Base-by-base conservation (phyloP, 1,284 basidiomycete genomes). In the Malassezia brasiliensis region DNA sequence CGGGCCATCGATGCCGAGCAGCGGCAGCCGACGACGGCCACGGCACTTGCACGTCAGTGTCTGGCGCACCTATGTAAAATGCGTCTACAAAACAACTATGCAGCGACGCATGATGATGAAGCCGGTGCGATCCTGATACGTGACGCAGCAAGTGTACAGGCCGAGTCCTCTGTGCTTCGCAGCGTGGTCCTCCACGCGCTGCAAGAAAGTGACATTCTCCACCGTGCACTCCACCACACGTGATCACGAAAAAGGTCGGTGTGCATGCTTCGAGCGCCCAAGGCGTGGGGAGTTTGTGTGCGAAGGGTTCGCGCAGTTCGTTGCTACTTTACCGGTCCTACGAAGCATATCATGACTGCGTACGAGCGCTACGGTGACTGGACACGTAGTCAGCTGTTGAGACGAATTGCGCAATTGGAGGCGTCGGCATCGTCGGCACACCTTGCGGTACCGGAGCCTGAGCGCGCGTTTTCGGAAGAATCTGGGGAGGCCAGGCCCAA, bases 331-430 rank as follows among this genome's bases (percentile, higher is more conserved):
- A 34, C 45, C 5, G 31, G 30, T 19, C 12, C 15, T 20, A 25
- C 42, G 10, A 45, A 28, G 12, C 20, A n/a, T 15, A 49, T 40
- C 46, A 68, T 68, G 66, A 62, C 56, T 19, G 50, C 53, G 17
- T 51, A 58, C 37, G 58, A 62, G 22, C 53, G 60, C 12, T 69
- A 69, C 40, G 47, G 49, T 14, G 60, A 56, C 25, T 67, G 64
- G 65, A 53, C 51, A 9, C 62, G 61, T 22, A 53, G 56, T 19
- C 54, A 62, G 8, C 51, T 69, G 35, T 47, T 69, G 7, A 48
- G 56, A 2, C 56, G 67, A 0, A 67, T 69, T 6, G 63, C 62
- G 3, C 65, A 69, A 52, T 55, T 69, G 2, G 67, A 69, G 37
- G 57, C 48, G 2, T 48, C 54, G 17, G 45, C 61, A 1, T 53